These are phyloP conservation scores for Phytopythium oedochilum DNA, from an alignment of 352 stramenopile genomes.

Conservation along the genomic window DNA sequence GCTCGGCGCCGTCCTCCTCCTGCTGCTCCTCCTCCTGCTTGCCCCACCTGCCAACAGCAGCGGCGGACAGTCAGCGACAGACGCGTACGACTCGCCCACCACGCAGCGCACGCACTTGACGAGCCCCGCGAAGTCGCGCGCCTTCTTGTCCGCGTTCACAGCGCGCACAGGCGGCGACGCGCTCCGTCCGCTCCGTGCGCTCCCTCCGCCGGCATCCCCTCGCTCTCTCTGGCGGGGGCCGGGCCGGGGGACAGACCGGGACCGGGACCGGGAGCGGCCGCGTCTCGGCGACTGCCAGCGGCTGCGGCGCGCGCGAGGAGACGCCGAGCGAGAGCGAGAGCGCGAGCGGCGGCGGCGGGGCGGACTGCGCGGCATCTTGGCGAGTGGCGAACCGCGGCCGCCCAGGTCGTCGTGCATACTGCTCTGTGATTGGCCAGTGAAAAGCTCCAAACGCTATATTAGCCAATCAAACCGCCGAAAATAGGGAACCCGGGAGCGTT, in stretches of 20 bases:
- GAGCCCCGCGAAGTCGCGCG: constrained; percentile 47
- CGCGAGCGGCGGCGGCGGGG: constrained; percentile 7
- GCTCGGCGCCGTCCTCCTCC: constrained; percentile 24
- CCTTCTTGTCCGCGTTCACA: constrained; percentile 34
- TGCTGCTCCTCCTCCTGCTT: constrained; percentile 64
- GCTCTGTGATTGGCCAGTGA: no score
- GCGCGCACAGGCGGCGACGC: constrained; percentile 10
- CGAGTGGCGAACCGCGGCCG: no score
- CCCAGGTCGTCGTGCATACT: no score
- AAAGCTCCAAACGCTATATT: no score
- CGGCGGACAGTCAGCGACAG: no score
- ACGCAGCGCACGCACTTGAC: constrained; percentile 29
- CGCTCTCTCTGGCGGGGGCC: constrained; percentile 4
- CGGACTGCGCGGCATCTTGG: constrained; percentile 2
- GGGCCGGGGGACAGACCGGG: constrained; percentile 4
- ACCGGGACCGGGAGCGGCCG: not conserved
- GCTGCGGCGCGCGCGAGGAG: constrained; percentile 5
- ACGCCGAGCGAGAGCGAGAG: constrained; percentile 1
- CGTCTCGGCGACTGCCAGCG: constrained; percentile 7
- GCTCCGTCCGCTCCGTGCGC: no score
- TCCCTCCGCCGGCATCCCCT: not conserved
- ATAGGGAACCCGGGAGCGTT: no score
- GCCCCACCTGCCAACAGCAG: constrained; percentile 62
- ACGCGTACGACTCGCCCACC: no score
- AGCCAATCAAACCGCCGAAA: no score